These are phyloP conservation scores for Pisolithus albus DNA, from an alignment of 768 basidiomycete species.

Conservation along the genomic window DNA sequence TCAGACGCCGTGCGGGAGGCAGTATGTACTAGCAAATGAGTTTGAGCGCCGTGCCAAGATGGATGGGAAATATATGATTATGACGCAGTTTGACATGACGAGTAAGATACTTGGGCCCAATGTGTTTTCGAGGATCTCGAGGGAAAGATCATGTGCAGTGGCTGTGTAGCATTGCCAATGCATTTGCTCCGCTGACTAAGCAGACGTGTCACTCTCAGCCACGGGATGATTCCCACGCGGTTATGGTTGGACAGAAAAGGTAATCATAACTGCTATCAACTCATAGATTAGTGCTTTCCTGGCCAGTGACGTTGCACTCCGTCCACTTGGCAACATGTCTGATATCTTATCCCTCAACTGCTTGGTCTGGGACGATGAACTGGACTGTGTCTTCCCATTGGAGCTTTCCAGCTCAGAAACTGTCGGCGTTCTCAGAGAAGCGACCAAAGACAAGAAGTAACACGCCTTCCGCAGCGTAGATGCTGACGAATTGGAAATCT, in stretches of 20 bases:
- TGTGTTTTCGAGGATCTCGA: constrained; percentile 73
- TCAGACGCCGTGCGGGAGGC: no score
- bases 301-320: no score
- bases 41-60: constrained; percentile 53
- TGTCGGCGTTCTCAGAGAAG: neutral
- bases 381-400: neutral
- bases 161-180: no score
- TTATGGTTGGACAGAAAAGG: no score
- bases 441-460: neutral
- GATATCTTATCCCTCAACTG: neutral
- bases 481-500: neutral
- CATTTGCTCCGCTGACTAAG: no score
- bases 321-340: no score
- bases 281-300: no score
- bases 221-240: no score
- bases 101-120: constrained; percentile 87
- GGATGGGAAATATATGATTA: constrained; percentile 88
- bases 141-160: no score
- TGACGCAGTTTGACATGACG: constrained; percentile 89
- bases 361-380: neutral
- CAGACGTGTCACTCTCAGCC: no score
- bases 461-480: no score
- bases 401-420: neutral
- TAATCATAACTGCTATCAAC: no score
- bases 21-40: neutral